phyloP scores from a whole-genome alignment of 805 yeast genomes.

The Grigorovia humatica region DNA sequence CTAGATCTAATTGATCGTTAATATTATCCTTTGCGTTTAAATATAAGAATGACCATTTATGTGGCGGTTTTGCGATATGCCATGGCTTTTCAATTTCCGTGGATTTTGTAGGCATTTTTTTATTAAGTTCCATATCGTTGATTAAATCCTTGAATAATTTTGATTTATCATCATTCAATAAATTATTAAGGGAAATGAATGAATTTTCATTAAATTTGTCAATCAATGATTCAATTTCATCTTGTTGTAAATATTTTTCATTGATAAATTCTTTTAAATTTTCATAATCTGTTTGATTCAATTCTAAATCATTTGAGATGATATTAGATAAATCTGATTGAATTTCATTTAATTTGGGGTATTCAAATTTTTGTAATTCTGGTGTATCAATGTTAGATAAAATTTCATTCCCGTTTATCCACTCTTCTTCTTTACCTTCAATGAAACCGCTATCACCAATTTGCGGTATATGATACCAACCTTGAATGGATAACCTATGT shows the following conservation, averaged over 20 bases:
- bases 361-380: constrained; percentile 68
- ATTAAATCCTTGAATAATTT: constrained; percentile 35
- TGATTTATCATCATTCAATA: constrained; percentile 51
- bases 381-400: constrained; percentile 70
- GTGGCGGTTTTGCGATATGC: constrained; percentile 90
- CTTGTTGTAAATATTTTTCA: constrained; percentile 36
- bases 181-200: constrained; percentile 51
- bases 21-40: constrained; percentile 12
- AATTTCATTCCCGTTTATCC: constrained; percentile 60
- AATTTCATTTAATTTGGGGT: constrained; percentile 41
- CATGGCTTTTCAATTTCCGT: constrained; percentile 60
- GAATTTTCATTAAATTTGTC: constrained; percentile 56
- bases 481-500: constrained; percentile 87
- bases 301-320: constrained; percentile 2
- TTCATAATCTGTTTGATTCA: constrained; percentile 34
- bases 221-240: constrained; percentile 35
- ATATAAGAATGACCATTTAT: constrained; percentile 68
- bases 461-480: constrained; percentile 99
- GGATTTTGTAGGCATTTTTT: constrained; percentile 45
- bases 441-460: constrained; percentile 78
- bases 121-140: constrained; percentile 50
- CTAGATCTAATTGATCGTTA: constrained; percentile 23
- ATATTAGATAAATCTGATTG: neutral
- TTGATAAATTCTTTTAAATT: constrained; percentile 49
- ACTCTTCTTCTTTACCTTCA: constrained; percentile 66